These are phyloP conservation scores for Ailanthus altissimus DNA, from an alignment of 345 rosid species.

Conservation along the genomic window DNA sequence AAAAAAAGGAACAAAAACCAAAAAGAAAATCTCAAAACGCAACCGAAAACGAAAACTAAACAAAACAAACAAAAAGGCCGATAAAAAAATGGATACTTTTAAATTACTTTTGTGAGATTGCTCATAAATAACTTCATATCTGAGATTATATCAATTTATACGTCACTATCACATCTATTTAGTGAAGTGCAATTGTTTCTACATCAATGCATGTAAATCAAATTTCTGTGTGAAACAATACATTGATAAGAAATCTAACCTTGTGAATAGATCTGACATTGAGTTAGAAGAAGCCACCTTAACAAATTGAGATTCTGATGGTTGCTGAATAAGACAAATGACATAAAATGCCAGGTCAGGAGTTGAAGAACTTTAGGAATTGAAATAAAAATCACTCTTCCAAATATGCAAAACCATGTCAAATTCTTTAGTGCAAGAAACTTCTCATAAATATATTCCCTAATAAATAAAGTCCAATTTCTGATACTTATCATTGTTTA, in stretches of 20 bases:
- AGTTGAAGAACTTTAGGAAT: neutral
- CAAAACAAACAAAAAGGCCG: too few relatives aligned
- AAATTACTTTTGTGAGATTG: too few relatives aligned
- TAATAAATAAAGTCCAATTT: neutral
- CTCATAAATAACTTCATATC: too few relatives aligned
- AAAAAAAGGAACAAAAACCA: too few relatives aligned
- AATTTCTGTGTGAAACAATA: neutral
- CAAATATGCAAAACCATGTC: neutral
- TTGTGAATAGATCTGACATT: constrained; percentile 65
- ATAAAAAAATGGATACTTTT: too few relatives aligned
- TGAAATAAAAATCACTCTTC: neutral
- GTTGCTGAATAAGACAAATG: constrained; percentile 46
- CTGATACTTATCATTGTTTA: neutral
- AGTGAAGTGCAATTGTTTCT: too few relatives aligned
- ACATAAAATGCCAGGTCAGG: constrained; percentile 14
- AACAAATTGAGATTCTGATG: constrained; percentile 64
- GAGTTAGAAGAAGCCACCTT: constrained; percentile 78
- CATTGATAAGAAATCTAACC: constrained; percentile 42
- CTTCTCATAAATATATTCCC: neutral
- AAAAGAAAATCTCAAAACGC: too few relatives aligned
- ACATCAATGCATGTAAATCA: neutral
- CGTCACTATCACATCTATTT: too few relatives aligned
- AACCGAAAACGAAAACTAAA: too few relatives aligned
- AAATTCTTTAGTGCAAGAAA: constrained; percentile 5
- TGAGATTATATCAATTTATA: too few relatives aligned